Base-by-base conservation (phyloP, 106 monocot species). In the Dioscorea zingiberensis region DNA sequence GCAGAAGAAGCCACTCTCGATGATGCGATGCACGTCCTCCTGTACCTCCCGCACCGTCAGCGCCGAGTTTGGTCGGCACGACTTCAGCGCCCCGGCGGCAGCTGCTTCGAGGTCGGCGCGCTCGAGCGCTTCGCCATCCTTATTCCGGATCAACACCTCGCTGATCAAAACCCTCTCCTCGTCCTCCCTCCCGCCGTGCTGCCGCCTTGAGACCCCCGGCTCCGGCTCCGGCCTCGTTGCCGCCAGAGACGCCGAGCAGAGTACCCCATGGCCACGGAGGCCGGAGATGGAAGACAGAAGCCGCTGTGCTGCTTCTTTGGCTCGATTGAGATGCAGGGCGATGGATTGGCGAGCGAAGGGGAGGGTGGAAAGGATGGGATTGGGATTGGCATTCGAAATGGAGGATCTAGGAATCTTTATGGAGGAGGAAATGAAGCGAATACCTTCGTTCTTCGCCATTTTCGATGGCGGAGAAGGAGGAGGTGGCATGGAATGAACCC, bases 131-230 rank as follows among this genome's bases (percentile, higher is more conserved):
- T 98, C 98, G 49, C 98, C 98, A 60, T 98, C 98, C 81, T 89
- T 93, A 25, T 74, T 82, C 73, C 98, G 57, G 11, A 98, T 77
- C 71, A 86, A 61, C 10, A 98, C 92, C 86, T 98, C 92, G 75
- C 98, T 93, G 14, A 98, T 89, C 49, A 93, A 74, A 10, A 93
- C 85, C 73, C 93, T 56, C 76, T 93, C 98, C 72, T 98, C 89
- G 26, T 75, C 81, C 25, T 78, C 85, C 56, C 69, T 79, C 27
- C 71, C 76, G 71, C 62, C 5, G 0, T 69, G 51, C 21, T 72
- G 27, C 80, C 72, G 25, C 46, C 73, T 47, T 15, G 48, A 65
- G 44, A 62, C 55, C 54, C 48, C 64, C 1, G 55, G 64, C 54
- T 67, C 77, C 54, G 60, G 32, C 27, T 69, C 71, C 18, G 67